phyloP scores from a whole-genome alignment of 345 rosid genomes.

The Brassica cretica region DNA sequence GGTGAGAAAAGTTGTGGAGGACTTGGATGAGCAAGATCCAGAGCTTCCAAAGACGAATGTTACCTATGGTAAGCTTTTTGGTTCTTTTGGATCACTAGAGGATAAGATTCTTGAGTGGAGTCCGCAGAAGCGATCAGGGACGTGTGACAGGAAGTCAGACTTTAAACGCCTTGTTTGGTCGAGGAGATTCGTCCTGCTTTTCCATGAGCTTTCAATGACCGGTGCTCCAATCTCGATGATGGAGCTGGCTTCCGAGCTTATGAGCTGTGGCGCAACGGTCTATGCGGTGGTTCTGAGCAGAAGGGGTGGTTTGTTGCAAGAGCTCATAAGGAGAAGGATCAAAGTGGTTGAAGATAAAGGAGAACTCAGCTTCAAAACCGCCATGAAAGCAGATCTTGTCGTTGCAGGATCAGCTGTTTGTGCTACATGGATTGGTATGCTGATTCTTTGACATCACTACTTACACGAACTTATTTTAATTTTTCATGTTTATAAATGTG shows the following conservation, averaged over 20 bases:
- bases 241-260: slow-evolving; percentile 94
- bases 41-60: slow-evolving; percentile 67
- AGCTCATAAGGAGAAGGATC: slow-evolving; percentile 82
- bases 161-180: slow-evolving; percentile 98
- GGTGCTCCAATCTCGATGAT: slow-evolving; percentile 98
- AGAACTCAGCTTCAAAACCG: slow-evolving; percentile 86
- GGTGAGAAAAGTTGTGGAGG: slow-evolving; percentile 42
- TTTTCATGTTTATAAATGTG: not conserved
- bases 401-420: slow-evolving; percentile 98
- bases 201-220: slow-evolving; percentile 98
- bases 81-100: slow-evolving; percentile 83
- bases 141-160: slow-evolving; percentile 87
- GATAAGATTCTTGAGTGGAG: slow-evolving; percentile 84
- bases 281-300: slow-evolving; percentile 91
- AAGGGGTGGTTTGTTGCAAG: slow-evolving; percentile 88
- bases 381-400: slow-evolving; percentile 94
- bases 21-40: slow-evolving; percentile 52
- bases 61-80: slow-evolving; percentile 75
- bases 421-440: slow-evolving; percentile 90
- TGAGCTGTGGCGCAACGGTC: slow-evolving; percentile 98
- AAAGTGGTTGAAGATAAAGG: slow-evolving; percentile 92
- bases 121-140: slow-evolving; percentile 87
- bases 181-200: slow-evolving; percentile 81
- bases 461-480: not conserved
- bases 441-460: not conserved